phyloP scores from a whole-genome alignment of 1,284 basidiomycete species.

The Cryptococcus wingfieldii region DNA sequence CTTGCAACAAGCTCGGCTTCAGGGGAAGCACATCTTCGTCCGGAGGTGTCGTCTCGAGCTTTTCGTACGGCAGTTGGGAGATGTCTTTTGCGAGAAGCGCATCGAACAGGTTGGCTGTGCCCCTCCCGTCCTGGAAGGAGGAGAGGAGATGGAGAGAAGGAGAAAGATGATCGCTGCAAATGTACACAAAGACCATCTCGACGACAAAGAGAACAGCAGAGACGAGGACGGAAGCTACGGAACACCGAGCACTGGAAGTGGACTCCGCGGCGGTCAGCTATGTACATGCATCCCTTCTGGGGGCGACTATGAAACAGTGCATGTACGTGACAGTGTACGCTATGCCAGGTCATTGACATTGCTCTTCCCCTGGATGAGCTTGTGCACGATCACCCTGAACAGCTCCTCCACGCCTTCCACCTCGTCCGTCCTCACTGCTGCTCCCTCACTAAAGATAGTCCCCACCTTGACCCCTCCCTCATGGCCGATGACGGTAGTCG shows the following conservation, averaged over 20 bases:
- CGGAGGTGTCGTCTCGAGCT: constrained; percentile 4
- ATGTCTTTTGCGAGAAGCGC: constrained; percentile 16
- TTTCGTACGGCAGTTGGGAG: constrained; percentile 17
- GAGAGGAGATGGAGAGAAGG: too few relatives aligned
- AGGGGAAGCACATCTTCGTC: constrained; percentile 27
- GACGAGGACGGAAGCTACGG: too few relatives aligned
- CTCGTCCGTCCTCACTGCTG: constrained; percentile 10
- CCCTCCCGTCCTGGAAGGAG: too few relatives aligned
- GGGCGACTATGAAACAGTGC: too few relatives aligned
- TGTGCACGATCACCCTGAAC: constrained; percentile 10
- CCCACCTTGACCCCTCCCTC: constrained; percentile 26
- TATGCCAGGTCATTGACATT: not conserved
- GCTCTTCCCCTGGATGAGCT: not conserved
- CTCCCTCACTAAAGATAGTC: constrained; percentile 25
- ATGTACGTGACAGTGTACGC: too few relatives aligned
- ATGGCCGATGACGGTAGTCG: not conserved
- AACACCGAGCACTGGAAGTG: too few relatives aligned
- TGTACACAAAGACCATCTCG: too few relatives aligned
- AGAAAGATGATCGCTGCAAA: too few relatives aligned
- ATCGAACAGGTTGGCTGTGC: constrained; percentile 11
- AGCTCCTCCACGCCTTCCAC: constrained; percentile 9
- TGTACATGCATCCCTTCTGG: too few relatives aligned
- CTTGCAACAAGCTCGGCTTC: constrained; percentile 10
- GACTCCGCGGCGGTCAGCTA: too few relatives aligned
- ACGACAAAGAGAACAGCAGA: too few relatives aligned